These are phyloP conservation scores for Jasminum sambac DNA, from an alignment of 257 asterid genomes.

Conservation along the genomic window DNA sequence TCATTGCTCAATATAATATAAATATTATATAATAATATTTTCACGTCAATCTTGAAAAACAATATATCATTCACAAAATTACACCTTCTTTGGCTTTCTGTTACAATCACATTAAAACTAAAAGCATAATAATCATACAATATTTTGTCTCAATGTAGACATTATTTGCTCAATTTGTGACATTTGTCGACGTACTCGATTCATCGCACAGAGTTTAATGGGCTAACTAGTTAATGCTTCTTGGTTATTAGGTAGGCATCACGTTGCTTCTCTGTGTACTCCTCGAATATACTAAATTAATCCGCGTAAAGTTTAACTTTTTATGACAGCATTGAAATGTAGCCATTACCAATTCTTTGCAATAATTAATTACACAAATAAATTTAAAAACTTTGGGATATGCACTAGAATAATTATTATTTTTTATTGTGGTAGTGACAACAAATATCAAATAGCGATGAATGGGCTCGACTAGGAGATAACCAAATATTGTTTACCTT, in stretches of 20 bases:
- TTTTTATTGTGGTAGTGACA: background rate
- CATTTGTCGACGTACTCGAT: background rate
- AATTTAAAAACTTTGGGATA: background rate
- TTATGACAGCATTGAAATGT: no score
- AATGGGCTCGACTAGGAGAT: background rate
- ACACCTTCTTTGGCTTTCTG: background rate
- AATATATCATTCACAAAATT: background rate
- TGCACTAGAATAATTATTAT: background rate
- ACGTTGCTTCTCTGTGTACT: conserved; percentile 8
- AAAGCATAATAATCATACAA: background rate
- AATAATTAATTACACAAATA: background rate
- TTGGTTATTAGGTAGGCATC: background rate
- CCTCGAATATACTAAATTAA: conserved; percentile 5
- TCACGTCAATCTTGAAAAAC: background rate
- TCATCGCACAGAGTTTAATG: background rate
- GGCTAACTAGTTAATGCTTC: background rate
- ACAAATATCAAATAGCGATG: background rate
- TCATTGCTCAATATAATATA: background rate
- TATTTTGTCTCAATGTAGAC: background rate
- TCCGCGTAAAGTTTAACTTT: background rate
- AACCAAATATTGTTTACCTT: background rate
- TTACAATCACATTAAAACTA: no score
- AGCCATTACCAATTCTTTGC: background rate
- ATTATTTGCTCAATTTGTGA: background rate
- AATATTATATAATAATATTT: background rate